phyloP scores from a whole-genome alignment of 2,329 filamentous ascomycete species.

The Trichoderma sp. region DNA sequence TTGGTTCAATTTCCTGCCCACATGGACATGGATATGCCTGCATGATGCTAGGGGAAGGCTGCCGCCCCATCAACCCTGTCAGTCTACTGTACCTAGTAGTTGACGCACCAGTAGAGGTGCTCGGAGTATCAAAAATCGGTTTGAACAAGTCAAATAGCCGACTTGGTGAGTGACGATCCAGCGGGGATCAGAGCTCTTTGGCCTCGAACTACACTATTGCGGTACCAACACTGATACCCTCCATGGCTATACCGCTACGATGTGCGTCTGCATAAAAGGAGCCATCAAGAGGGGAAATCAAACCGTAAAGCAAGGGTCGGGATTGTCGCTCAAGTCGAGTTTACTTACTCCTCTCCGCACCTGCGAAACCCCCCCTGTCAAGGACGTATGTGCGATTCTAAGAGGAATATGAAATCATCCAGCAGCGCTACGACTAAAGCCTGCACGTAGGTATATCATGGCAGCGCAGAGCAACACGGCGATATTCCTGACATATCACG shows the following conservation, averaged over 20 bases:
- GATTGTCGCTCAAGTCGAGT: background rate
- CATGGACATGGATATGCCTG: background rate
- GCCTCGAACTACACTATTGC: background rate
- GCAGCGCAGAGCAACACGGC: background rate
- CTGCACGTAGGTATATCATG: background rate
- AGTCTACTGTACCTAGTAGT: background rate
- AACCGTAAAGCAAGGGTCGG: background rate
- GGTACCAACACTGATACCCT: too few species aligned
- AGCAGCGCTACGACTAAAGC: background rate
- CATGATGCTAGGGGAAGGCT: background rate
- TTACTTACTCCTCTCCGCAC: background rate
- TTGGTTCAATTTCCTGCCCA: background rate
- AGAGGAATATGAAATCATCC: background rate
- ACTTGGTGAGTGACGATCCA: background rate
- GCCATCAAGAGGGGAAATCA: background rate
- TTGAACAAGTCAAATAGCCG: background rate
- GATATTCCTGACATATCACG: background rate
- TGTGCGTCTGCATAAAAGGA: background rate
- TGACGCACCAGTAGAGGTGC: background rate
- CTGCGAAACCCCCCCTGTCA: background rate
- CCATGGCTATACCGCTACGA: background rate
- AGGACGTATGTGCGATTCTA: background rate
- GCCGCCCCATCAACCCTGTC: background rate
- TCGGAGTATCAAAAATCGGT: background rate
- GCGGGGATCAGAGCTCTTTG: background rate